phyloP scores from a whole-genome alignment of 495 filamentous ascomycete genomes.

The Hypomontagnella monticulosa region DNA sequence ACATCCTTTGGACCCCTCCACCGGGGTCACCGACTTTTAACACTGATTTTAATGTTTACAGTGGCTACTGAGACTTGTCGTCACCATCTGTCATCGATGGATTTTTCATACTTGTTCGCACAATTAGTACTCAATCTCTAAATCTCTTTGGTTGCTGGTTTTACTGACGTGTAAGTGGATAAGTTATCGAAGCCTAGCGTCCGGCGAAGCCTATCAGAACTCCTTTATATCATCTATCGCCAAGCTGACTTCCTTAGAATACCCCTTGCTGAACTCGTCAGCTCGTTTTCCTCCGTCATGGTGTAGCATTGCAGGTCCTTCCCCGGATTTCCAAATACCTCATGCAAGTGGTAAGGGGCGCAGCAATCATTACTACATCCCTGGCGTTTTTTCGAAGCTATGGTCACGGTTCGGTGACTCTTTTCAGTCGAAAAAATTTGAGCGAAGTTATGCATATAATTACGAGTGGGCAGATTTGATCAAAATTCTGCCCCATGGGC shows the following conservation, averaged over 20 bases:
- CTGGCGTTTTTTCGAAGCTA: neutral
- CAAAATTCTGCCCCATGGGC: too few relatives aligned
- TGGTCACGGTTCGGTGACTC: constrained; percentile 17
- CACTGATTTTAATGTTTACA: constrained; percentile 8
- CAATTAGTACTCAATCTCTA: neutral
- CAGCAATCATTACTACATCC: constrained; percentile 7
- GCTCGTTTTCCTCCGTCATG: constrained; percentile 4
- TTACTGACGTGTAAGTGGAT: neutral
- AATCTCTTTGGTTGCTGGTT: neutral
- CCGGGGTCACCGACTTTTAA: constrained; percentile 36
- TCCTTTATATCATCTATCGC: constrained; percentile 1
- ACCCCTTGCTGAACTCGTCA: neutral
- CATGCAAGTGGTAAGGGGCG: constrained; percentile 26
- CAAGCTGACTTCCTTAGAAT: neutral
- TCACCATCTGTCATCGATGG: neutral
- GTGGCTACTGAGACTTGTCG: neutral
- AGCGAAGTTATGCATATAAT: constrained; percentile 4
- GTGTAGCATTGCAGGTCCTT: constrained; percentile 11
- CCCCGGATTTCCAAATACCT: constrained; percentile 31
- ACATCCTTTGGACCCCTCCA: constrained; percentile 30
- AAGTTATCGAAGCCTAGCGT: constrained; percentile 2
- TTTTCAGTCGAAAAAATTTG: constrained; percentile 2
- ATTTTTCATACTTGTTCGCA: neutral
- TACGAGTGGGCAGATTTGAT: neutral
- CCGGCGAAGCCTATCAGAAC: neutral